Percentiles rank a stretch among this genome's conserved stretches.
Evolutionary conservation across 371 early-diverging fungal genomes (phyloP).

Genomic region (Nosema bombycis): DNA sequence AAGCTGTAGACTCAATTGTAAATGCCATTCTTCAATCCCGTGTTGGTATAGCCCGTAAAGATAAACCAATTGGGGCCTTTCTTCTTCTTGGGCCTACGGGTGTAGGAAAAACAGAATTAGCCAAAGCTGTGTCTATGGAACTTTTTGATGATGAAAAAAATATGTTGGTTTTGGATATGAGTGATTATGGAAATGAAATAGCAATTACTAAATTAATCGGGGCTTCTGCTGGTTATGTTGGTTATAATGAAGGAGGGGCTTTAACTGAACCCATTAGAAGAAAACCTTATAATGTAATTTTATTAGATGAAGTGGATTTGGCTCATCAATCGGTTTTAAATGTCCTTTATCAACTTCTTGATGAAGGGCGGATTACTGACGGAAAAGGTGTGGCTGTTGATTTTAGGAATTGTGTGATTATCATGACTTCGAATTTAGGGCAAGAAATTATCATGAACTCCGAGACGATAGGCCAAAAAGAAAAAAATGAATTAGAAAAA

Average conservation of each 20-base stretch:
- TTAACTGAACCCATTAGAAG: constrained; percentile 79
- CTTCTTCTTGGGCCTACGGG: constrained; percentile 85
- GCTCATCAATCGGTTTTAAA: constrained; percentile 76
- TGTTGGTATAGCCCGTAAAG: constrained; percentile 73
- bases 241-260: constrained; percentile 75
- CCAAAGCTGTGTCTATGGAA: constrained; percentile 77
- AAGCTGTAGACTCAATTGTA: constrained; percentile 72
- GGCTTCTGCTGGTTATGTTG: constrained; percentile 79
- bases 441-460: constrained; percentile 64
- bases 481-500: constrained; percentile 67
- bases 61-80: constrained; percentile 77
- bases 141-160: constrained; percentile 76
- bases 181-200: constrained; percentile 77
- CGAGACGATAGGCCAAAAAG: constrained; percentile 42
- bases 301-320: constrained; percentile 84
- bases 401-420: constrained; percentile 73
- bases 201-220: constrained; percentile 78
- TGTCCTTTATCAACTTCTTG: constrained; percentile 75
- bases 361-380: constrained; percentile 76
- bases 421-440: constrained; percentile 76
- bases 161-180: constrained; percentile 81
- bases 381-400: constrained; percentile 72
- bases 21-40: constrained; percentile 74
- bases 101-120: constrained; percentile 80
- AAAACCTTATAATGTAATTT: constrained; percentile 76